phyloP scores from a whole-genome alignment of 768 basidiomycete genomes.

The Leucosporidium yakuticum region DNA sequence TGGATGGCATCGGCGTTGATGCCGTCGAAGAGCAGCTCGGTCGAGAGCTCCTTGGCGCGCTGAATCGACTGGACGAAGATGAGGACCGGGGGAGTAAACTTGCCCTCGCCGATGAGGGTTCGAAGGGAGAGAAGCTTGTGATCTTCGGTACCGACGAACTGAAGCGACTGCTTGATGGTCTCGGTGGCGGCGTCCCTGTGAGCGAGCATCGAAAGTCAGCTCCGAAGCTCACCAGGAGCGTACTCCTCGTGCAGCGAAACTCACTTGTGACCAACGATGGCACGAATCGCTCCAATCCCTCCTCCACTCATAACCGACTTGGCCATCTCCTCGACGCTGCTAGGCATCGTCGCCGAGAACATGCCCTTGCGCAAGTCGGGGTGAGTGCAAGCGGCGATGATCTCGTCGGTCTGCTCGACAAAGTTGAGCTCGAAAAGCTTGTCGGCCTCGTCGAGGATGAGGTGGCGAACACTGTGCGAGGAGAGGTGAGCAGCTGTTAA shows the following conservation, averaged over 20 bases:
- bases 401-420: conserved; percentile 77
- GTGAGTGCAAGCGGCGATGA: conserved; percentile 64
- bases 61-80: conserved; percentile 84
- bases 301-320: conserved; percentile 63
- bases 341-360: conserved; percentile 91
- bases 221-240: no score
- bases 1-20: conserved; percentile 80
- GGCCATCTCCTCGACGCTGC: conserved; percentile 76
- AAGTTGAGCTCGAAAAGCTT: conserved; percentile 79
- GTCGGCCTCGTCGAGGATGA: conserved; percentile 39
- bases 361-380: conserved; percentile 69
- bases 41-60: conserved; percentile 56
- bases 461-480: conserved; percentile 8
- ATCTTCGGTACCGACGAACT: conserved; percentile 84
- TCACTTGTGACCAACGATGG: conserved; percentile 94
- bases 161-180: conserved; percentile 78
- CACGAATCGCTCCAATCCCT: conserved; percentile 64
- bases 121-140: conserved; percentile 91
- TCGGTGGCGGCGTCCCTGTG: conserved; percentile 85
- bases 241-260: no score
- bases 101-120: conserved; percentile 60
- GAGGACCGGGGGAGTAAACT: conserved; percentile 79
- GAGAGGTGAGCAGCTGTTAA: conserved; percentile 3
- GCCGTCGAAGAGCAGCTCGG: conserved; percentile 74
- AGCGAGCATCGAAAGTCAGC: neutral